Conservation (phyloP, 352 stramenopile species). For the Phytophthora vignae region DNA sequence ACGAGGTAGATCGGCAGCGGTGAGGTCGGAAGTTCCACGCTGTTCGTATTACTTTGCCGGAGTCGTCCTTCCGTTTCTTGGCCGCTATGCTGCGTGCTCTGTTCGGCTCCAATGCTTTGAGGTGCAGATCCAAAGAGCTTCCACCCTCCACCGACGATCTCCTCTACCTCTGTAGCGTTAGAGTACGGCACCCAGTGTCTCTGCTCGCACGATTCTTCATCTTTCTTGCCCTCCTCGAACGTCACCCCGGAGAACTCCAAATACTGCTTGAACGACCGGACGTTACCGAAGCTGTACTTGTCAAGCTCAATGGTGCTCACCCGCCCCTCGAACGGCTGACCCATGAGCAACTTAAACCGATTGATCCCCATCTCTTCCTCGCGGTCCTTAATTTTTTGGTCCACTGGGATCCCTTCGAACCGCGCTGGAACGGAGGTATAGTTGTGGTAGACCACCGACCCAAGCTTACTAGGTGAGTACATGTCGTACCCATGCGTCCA, state of each 20-base stretch:
- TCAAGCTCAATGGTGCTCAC: constrained; percentile 66
- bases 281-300: constrained; percentile 55
- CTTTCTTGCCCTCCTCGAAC: constrained; percentile 55
- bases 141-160: constrained; percentile 55
- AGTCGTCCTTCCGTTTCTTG: constrained; percentile 30
- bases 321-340: constrained; percentile 61
- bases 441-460: constrained; percentile 72
- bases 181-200: constrained; percentile 71
- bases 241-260: constrained; percentile 64
- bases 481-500: constrained; percentile 73
- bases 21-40: constrained; percentile 20
- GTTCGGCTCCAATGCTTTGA: neutral
- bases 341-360: constrained; percentile 60
- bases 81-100: constrained; percentile 33
- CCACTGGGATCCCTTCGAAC: constrained; percentile 58
- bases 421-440: constrained; percentile 68
- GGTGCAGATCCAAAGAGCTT: constrained; percentile 31
- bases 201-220: constrained; percentile 63
- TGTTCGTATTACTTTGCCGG: constrained; percentile 12
- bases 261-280: constrained; percentile 60
- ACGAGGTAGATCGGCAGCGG: constrained; percentile 57
- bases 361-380: constrained; percentile 65
- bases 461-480: constrained; percentile 62
- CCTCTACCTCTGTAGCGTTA: constrained; percentile 50
- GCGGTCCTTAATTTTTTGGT: constrained; percentile 45